Base-by-base conservation (phyloP, 2,329 filamentous ascomycete species). In the Chalara sp. region DNA sequence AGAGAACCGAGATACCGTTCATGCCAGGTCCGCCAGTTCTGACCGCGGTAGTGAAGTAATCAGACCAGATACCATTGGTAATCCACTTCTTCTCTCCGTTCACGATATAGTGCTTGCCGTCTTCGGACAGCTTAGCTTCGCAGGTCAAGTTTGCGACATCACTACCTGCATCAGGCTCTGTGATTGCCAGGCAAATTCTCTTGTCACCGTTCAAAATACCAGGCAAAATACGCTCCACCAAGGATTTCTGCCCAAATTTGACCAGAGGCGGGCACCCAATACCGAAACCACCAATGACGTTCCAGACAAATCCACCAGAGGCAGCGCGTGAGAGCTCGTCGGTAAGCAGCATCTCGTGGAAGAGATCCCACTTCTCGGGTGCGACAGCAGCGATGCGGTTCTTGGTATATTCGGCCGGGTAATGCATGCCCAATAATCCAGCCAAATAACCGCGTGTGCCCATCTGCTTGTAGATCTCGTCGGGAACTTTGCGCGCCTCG, bases 61-160 rank as follows among this genome's bases (percentile, higher is more conserved):
- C 93, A 56, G 78, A 81, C 89, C 90, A 96, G 64, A 96, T 82
- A 65, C 93, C 93, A 72, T 99, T 99, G 64, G 92, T 97, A 70
- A 97, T 97, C 92, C 93, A 97, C 75, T 99, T 99, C 86, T 99
- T 97, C 81, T 96, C 92, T 50, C 93, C 93, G 66, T 97, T 99
- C 72, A 99, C 93, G 61, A 97, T 97, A 72, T 95, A 99, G 74
- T 97, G 89, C 77, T 97, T 97, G 65, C 93, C 93, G 63, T 99
- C 93, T 61, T 93, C 87, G 56, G 81, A 88, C 52, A 97, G 79
- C 77, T 96, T 96, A 30, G 93, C 93, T 76, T 97, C 91, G 70
- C 92, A 97, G 11, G 85, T 93, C 59, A 99, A 69, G 72, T 96
- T 97, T 53, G 93, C 93, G 7, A 99, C 93, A 67, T 99, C 93